Evolutionary conservation across 805 yeast genomes (phyloP), one percentile per base, ranked within the genome.

Genomic region (Candida silvicultrix): DNA sequence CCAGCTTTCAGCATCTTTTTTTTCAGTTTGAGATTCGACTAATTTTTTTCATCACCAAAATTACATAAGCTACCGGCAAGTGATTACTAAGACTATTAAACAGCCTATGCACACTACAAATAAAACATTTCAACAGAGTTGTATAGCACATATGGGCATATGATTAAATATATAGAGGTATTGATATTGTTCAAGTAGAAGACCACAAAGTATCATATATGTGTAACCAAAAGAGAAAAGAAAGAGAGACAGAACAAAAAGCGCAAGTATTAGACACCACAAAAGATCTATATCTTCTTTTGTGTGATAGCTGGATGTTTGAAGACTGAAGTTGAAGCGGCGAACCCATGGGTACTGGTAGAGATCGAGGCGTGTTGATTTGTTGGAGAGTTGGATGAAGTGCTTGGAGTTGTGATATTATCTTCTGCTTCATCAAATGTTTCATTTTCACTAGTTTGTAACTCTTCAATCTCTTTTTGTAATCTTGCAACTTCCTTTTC

Each of bases 401-500:
- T 11, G 9, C 18, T 15, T 20, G 39, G 25, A 4, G 39, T 21
- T 3, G 16, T 21, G 7, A 7, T 16, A 37, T 15, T 11, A 14
- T 37, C 39, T 14, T 37, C 39, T 6, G 25, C 25, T 8, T 37
- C 39, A 16, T 37, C 39, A 11, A 20, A 37, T 10, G 23, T 37
- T 20, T 37, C 39, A 14, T 37, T 19, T 20, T 37, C 39, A 37
- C 21, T 34, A 7, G 39, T 37, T 56, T 84, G 88, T 55, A 86
- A 68, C 29, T 75, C 78, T 19, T 75, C 73, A n/a, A 92, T 76
- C 59, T 90, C 97, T 15, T 64, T 62, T 63, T 81, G 85, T 57
- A 92, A 69, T 55, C 78, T 78, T 22, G 70, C 66, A 21, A 92
- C 89, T 62, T 94, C 97, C 57, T 84, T 87, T 58, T 89, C 95